Base-by-base conservation (phyloP, 495 filamentous ascomycete genomes). In the Letharia lupina region DNA sequence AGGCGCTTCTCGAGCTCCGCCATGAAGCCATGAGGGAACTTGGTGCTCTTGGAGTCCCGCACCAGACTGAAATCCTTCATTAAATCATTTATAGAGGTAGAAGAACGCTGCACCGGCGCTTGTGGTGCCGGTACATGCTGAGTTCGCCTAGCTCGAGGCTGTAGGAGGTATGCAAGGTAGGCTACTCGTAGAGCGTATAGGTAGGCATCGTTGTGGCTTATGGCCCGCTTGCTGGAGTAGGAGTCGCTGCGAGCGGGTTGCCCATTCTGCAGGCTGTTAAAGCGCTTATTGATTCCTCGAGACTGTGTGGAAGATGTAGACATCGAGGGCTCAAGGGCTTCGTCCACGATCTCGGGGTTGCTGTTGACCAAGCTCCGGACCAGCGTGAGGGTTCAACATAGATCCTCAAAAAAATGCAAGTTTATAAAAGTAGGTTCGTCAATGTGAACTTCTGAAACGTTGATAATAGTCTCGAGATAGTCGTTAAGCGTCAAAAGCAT, bases 111-210 rank as follows among this genome's bases (percentile, higher is more conserved):
- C 9, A 81, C 82, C 70, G 82, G 88, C 68, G 83, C 84, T 70
- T 75, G 79, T 67, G 84, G 78, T 37, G 83, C 81, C 18, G 85
- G 78, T 60, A 90, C 84, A 84, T 89, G 93, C 78, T 96, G 90
- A 69, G 89, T 87, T 71, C 91, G 84, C 75, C 91, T 91, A 69
- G 89, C 83, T 70, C 91, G 88, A 68, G 95, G 94, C 71, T 96
- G 89, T 61, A 99, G 86, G 39, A 98, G 87, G 76, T 99, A 93
- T 78, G 90, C 80, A 41, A 99, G 88, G 76, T 91, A 97, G 70
- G 95, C 92, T 70, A 91, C 87, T 61, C 95, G 89, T 61, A 99
- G 86, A 68, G 92, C 91, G 74, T 88, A 96, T 48, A 85, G 88
- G 78, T 92, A 96, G 75, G 90, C 92, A 77, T 96, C 90, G 68